These are phyloP conservation scores for Talaromyces pinophilus DNA, from an alignment of 2,329 filamentous ascomycete species.

Conservation along the genomic window DNA sequence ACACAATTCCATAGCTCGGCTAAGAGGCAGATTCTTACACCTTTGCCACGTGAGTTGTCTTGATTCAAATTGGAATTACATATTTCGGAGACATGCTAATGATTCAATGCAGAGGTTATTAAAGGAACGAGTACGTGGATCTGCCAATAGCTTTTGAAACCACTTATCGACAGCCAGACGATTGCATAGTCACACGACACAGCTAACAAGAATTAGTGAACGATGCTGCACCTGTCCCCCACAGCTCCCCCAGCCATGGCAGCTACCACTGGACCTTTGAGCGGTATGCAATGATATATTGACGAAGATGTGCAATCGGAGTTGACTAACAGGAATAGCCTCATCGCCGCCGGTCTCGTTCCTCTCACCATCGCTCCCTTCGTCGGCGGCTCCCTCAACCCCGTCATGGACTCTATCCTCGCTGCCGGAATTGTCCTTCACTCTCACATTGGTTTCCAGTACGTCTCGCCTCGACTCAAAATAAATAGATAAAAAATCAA, in stretches of 20 bases:
- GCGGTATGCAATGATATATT: constrained; percentile 49
- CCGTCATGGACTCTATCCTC: constrained; percentile 79
- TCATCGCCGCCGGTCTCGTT: constrained; percentile 76
- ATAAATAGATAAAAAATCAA: not conserved
- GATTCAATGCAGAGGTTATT: constrained; percentile 62
- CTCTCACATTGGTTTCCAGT: constrained; percentile 94
- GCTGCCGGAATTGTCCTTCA: constrained; percentile 83
- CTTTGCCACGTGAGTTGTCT: constrained; percentile 72
- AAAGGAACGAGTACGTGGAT: constrained; percentile 69
- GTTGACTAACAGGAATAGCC: constrained; percentile 48
- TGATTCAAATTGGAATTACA: not conserved
- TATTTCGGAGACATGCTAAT: not conserved
- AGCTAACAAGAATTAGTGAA: constrained; percentile 62
- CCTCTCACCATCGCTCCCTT: constrained; percentile 90
- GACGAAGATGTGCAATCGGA: not conserved
- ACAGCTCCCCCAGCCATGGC: constrained; percentile 74
- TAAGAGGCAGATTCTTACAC: constrained; percentile 74
- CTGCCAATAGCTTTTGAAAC: not conserved
- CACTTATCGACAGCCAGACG: too few species aligned
- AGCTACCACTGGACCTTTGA: constrained; percentile 99
- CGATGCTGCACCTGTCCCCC: constrained; percentile 75
- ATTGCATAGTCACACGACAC: not conserved
- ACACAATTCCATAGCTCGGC: constrained; percentile 86
- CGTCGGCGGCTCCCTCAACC: constrained; percentile 87
- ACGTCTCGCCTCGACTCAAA: constrained; percentile 34